A percentile compares a stretch with the other conserved stretches of the same genome.
These are phyloP conservation scores for Antrodiella citrinella DNA, from an alignment of 768 basidiomycete genomes.

Conservation along the genomic window DNA sequence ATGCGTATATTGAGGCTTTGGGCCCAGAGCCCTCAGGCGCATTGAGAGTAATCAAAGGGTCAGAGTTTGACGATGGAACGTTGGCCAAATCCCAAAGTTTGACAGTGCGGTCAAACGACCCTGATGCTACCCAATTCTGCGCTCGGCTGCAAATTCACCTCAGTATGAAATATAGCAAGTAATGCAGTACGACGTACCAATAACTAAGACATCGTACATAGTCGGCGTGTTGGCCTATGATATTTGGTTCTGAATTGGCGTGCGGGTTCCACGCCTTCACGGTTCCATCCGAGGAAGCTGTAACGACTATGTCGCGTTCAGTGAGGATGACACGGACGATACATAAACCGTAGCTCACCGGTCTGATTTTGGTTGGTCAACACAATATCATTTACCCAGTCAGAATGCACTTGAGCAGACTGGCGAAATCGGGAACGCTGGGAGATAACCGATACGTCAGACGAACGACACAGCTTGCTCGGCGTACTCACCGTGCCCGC, in stretches of 20 bases:
- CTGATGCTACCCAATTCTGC: slow-evolving; percentile 84
- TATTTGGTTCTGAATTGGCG: slow-evolving; percentile 49
- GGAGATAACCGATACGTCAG: neutral
- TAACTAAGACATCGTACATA: slow-evolving; percentile 77
- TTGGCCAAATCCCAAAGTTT: slow-evolving; percentile 86
- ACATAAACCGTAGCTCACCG: slow-evolving; percentile 35
- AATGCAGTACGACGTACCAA: slow-evolving; percentile 38
- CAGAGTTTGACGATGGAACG: slow-evolving; percentile 22
- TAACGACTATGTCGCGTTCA: slow-evolving; percentile 50
- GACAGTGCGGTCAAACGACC: slow-evolving; percentile 90
- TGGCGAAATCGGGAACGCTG: slow-evolving; percentile 72
- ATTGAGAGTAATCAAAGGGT: slow-evolving; percentile 56
- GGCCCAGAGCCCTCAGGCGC: slow-evolving; percentile 59
- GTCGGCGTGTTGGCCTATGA: slow-evolving; percentile 72
- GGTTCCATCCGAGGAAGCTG: slow-evolving; percentile 93
- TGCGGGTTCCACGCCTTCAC: slow-evolving; percentile 93
- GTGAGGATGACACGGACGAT: neutral
- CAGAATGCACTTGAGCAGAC: slow-evolving; percentile 80
- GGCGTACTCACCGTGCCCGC: neutral
- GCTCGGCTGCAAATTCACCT: slow-evolving; percentile 44
- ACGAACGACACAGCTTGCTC: neutral
- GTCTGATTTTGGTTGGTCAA: slow-evolving; percentile 92
- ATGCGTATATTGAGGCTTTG: slow-evolving; percentile 70
- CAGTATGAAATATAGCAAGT: slow-evolving; percentile 7
- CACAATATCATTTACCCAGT: slow-evolving; percentile 95